Conservation (phyloP, 2,329 filamentous ascomycete genomes). For the Cryoendolithus antarcticus region DNA sequence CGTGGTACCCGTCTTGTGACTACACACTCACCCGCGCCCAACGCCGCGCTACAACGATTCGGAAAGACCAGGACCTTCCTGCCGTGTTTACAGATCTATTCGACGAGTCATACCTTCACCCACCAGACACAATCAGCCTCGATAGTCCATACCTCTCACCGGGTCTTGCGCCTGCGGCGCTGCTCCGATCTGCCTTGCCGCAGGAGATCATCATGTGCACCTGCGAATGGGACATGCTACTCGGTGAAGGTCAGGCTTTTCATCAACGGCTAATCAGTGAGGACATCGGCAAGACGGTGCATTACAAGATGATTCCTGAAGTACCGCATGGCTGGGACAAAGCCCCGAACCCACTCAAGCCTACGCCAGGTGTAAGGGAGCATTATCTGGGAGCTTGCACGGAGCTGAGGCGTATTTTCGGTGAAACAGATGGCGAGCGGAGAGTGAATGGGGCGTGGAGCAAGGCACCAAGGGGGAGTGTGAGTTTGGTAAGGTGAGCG, state of each 20-base stretch:
- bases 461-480: constrained; percentile 13
- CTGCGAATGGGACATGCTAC: constrained; percentile 56
- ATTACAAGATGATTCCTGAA: constrained; percentile 45
- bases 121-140: constrained; percentile 33
- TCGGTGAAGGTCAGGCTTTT: constrained; percentile 50
- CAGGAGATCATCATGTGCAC: constrained; percentile 50
- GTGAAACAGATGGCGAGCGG: constrained; percentile 6
- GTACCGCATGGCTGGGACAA: constrained; percentile 58
- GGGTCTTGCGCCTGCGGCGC: constrained; percentile 40
- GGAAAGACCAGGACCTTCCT: constrained; percentile 40
- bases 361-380: constrained; percentile 38
- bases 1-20: constrained; percentile 52
- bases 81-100: constrained; percentile 40
- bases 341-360: constrained; percentile 46
- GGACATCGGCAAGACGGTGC: constrained; percentile 39
- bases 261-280: constrained; percentile 38
- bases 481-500: constrained; percentile 10
- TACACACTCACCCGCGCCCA: constrained; percentile 48
- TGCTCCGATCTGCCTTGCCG: constrained; percentile 42
- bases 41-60: constrained; percentile 42
- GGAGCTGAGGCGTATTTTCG: constrained; percentile 35
- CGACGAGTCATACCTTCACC: constrained; percentile 37
- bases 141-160: constrained; percentile 48
- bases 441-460: constrained; percentile 1
- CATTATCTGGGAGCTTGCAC: constrained; percentile 44